These are phyloP conservation scores for Yamadazyma tumulicola DNA, from an alignment of 805 yeast species.

Conservation along the genomic window DNA sequence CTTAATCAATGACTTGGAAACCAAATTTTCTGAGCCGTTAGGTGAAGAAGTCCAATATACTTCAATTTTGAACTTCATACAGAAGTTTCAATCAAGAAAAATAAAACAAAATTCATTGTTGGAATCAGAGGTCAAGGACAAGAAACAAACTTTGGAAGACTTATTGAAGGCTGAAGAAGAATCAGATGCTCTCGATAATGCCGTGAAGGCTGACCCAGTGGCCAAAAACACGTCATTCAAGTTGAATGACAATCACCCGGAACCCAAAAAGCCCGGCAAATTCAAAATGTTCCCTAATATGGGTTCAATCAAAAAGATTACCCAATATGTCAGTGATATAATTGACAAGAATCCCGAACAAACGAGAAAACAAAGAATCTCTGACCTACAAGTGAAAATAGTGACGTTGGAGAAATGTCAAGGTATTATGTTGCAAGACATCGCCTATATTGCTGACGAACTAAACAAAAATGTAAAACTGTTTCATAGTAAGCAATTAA, in stretches of 20 bases:
- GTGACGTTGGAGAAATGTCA: constrained; percentile 50
- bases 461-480: constrained; percentile 45
- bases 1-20: constrained; percentile 50
- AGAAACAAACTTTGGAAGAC: constrained; percentile 28
- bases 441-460: constrained; percentile 40
- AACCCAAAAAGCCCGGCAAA: constrained; percentile 17
- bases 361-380: constrained; percentile 53
- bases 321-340: constrained; percentile 52
- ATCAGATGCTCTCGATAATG: constrained; percentile 22
- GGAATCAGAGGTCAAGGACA: constrained; percentile 30
- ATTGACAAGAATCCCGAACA: constrained; percentile 66
- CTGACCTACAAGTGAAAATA: constrained; percentile 49
- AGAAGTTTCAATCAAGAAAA: constrained; percentile 51
- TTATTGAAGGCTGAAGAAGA: constrained; percentile 29
- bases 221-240: constrained; percentile 20
- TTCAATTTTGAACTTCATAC: constrained; percentile 51
- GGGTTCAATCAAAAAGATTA: constrained; percentile 44
- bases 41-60: constrained; percentile 71
- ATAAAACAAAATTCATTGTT: constrained; percentile 29
- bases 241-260: constrained; percentile 11
- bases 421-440: constrained; percentile 37
- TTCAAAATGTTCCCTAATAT: constrained; percentile 38
- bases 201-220: constrained; percentile 17
- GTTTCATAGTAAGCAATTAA: constrained; percentile 49
- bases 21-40: constrained; percentile 63